Conservation (phyloP, 768 basidiomycete genomes). For the Mrakia gelida region DNA sequence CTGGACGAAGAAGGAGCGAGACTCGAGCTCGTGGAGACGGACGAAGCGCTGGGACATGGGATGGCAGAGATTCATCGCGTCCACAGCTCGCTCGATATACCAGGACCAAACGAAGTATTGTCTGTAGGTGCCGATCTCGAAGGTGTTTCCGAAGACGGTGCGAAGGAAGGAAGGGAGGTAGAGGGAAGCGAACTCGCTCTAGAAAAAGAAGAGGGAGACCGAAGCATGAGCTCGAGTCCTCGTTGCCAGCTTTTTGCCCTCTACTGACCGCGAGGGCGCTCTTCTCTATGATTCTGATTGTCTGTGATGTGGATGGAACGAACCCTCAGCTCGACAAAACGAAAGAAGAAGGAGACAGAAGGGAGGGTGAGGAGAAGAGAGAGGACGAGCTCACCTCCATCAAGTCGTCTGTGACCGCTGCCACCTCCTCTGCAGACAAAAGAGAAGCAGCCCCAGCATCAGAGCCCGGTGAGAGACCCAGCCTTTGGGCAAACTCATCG, state of each 20-base stretch:
- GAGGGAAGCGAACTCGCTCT: background rate
- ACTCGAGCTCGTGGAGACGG: too few species aligned
- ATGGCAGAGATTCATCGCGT: too few species aligned
- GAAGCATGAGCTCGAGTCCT: background rate
- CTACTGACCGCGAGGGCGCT: background rate
- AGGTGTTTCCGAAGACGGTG: background rate
- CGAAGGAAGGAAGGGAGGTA: background rate
- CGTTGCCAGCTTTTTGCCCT: background rate
- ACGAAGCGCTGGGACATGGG: too few species aligned
- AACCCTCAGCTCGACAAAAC: too few species aligned
- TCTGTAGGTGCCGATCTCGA: background rate
- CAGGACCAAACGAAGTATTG: background rate
- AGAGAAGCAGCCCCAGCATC: too few species aligned
- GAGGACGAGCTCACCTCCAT: too few species aligned
- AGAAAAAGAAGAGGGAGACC: background rate
- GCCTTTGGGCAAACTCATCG: background rate
- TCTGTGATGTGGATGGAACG: too few species aligned
- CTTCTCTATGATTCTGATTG: background rate
- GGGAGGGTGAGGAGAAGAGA: too few species aligned
- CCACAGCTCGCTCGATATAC: background rate
- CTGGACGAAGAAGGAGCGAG: too few species aligned
- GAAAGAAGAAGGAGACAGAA: too few species aligned
- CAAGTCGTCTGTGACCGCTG: too few species aligned
- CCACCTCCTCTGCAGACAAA: too few species aligned
- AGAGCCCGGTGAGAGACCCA: background rate